These are phyloP conservation scores for Diaporthe sp. DNA, from an alignment of 2,329 filamentous ascomycete genomes.

Conservation along the genomic window DNA sequence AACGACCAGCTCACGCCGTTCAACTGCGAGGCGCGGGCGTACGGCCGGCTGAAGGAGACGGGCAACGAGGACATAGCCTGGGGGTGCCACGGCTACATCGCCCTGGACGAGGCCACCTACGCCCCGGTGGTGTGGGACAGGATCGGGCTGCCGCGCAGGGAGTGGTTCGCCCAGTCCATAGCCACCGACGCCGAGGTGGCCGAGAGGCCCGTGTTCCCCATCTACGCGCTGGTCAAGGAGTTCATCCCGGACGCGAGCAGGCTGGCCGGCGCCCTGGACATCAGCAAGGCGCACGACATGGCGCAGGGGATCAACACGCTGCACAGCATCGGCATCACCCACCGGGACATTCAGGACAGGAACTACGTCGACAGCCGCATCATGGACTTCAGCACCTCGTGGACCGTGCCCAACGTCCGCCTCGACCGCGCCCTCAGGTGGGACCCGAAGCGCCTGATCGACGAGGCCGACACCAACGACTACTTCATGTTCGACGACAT, in stretches of 20 bases:
- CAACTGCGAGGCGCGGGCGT: slow-evolving; percentile 20
- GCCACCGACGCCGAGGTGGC: neutral
- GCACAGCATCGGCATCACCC: slow-evolving; percentile 5
- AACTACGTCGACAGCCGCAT: neutral
- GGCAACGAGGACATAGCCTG: neutral
- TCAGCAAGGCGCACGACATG: neutral
- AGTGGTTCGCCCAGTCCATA: neutral
- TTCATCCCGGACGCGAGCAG: neutral
- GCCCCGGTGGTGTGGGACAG: neutral
- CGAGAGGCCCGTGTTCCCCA: neutral
- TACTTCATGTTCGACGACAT: slow-evolving; percentile 16
- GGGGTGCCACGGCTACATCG: neutral
- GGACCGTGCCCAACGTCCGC: slow-evolving; percentile 7
- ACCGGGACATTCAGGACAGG: neutral
- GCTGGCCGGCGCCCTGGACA: neutral
- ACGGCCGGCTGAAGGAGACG: neutral
- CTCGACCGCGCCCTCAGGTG: neutral
- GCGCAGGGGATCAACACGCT: neutral
- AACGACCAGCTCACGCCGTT: slow-evolving; percentile 16
- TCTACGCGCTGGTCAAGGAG: slow-evolving; percentile 8
- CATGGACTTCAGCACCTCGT: slow-evolving; percentile 11
- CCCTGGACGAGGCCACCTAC: neutral
- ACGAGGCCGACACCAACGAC: neutral
- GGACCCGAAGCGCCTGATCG: neutral
- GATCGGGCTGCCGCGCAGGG: neutral